Conservation (phyloP, 2,329 filamentous ascomycete genomes). For the Aspergillus melleus region DNA sequence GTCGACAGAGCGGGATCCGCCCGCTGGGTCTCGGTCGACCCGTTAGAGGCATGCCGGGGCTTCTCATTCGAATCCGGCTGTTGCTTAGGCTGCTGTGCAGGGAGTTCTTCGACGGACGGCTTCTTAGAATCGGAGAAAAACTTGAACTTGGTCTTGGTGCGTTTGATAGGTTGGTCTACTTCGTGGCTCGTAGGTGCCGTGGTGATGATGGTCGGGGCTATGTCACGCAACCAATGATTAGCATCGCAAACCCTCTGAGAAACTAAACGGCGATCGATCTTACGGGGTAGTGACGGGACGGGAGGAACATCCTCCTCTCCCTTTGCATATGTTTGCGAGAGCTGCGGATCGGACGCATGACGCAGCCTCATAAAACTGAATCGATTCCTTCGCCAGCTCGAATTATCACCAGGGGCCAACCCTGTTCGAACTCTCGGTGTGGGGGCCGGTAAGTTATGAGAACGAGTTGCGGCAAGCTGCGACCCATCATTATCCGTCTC, state of each 20-base stretch:
- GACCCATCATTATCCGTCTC: slow-evolving; percentile 9
- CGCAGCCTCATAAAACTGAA: slow-evolving; percentile 77
- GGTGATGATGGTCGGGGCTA: slow-evolving; percentile 74
- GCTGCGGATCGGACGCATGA: slow-evolving; percentile 89
- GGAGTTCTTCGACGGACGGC: slow-evolving; percentile 32
- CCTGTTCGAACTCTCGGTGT: slow-evolving; percentile 17
- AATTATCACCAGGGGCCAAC: slow-evolving; percentile 20
- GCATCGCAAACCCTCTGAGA: slow-evolving; percentile 11
- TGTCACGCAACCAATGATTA: slow-evolving; percentile 14
- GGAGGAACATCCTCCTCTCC: slow-evolving; percentile 55
- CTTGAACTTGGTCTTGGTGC: slow-evolving; percentile 42
- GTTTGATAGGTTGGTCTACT: slow-evolving; percentile 46
- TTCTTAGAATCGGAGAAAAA: slow-evolving; percentile 36
- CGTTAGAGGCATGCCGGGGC: slow-evolving; percentile 24
- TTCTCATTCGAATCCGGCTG: slow-evolving; percentile 15
- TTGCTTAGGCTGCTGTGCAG: slow-evolving; percentile 12
- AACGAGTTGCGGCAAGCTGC: slow-evolving; percentile 16
- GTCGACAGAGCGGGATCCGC: slow-evolving; percentile 33
- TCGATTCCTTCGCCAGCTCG: slow-evolving; percentile 43
- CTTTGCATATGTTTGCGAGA: slow-evolving; percentile 71
- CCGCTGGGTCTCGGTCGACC: slow-evolving; percentile 30
- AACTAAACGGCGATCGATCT: slow-evolving; percentile 16
- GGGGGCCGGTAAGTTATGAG: slow-evolving; percentile 16
- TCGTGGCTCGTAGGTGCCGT: slow-evolving; percentile 78
- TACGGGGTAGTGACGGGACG: slow-evolving; percentile 41